Conservation (phyloP, 257 asterid genomes). For the Linaria vulgaris region DNA sequence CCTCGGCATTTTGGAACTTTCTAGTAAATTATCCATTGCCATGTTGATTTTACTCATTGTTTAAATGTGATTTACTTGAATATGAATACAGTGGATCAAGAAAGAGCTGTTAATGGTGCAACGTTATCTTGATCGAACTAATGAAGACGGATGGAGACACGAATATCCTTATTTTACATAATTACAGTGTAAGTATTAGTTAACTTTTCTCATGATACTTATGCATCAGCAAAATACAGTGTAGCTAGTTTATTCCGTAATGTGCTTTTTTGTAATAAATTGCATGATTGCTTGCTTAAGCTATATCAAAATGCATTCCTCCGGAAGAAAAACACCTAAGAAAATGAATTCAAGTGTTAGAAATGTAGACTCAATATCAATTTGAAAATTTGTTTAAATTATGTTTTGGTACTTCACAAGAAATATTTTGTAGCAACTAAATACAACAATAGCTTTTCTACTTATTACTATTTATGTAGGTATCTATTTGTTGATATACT, state of each 20-base stretch:
- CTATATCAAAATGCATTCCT: not conserved
- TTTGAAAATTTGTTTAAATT: not conserved
- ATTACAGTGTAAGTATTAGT: slow-evolving; percentile 17
- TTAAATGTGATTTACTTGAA: too few relatives aligned
- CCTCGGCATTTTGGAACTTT: not conserved
- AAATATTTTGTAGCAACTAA: too few relatives aligned
- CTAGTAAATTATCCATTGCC: too few relatives aligned
- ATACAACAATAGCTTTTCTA: too few relatives aligned
- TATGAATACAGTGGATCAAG: too few relatives aligned
- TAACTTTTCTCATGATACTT: slow-evolving; percentile 9
- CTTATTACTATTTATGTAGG: not conserved
- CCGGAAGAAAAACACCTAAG: not conserved
- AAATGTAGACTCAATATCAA: not conserved
- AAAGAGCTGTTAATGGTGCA: slow-evolving; percentile 58
- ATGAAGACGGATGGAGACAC: slow-evolving; percentile 83
- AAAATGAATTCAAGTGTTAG: not conserved
- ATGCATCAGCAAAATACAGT: slow-evolving; percentile 6
- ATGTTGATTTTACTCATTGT: too few relatives aligned
- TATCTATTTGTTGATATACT: too few relatives aligned
- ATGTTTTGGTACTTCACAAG: too few relatives aligned
- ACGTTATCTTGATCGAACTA: slow-evolving; percentile 50
- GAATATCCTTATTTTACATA: too few relatives aligned
- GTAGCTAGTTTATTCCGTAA: not conserved
- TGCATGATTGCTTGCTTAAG: not conserved
- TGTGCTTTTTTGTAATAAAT: not conserved